These are phyloP conservation scores for Solanum clarkiae DNA, from an alignment of 257 asterid species.

Conservation along the genomic window DNA sequence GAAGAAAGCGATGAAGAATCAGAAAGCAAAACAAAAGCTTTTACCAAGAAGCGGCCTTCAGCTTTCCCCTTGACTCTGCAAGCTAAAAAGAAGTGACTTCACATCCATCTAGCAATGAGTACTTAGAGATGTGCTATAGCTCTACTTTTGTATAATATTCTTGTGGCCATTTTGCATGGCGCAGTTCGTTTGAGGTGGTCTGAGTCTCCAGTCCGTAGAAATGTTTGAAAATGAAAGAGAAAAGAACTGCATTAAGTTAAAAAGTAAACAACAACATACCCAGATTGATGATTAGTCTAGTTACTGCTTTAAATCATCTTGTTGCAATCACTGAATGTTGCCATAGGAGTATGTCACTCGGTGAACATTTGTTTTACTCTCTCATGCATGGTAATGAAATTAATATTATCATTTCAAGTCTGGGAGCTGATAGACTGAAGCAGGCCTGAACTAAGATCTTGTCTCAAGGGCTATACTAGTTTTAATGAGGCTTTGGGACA, in stretches of 20 bases:
- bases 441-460: no score
- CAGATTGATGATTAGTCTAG: neutral
- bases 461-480: no score
- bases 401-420: neutral
- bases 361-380: neutral
- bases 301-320: neutral
- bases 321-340: neutral
- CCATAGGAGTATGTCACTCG: neutral
- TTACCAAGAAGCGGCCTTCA: constrained; percentile 51
- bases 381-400: neutral
- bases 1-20: constrained; percentile 57
- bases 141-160: neutral
- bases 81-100: constrained; percentile 23
- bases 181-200: neutral
- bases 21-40: constrained; percentile 62
- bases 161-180: neutral
- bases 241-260: neutral
- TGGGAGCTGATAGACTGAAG: no score
- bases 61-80: constrained; percentile 3
- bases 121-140: neutral
- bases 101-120: neutral
- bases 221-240: neutral
- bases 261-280: neutral
- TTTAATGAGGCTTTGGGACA: no score
- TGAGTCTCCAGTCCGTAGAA: neutral